Percentiles rank a stretch among this genome's conserved stretches.
phyloP scores from a whole-genome alignment of 2,329 filamentous ascomycete genomes.

The Fusarium buxicola region DNA sequence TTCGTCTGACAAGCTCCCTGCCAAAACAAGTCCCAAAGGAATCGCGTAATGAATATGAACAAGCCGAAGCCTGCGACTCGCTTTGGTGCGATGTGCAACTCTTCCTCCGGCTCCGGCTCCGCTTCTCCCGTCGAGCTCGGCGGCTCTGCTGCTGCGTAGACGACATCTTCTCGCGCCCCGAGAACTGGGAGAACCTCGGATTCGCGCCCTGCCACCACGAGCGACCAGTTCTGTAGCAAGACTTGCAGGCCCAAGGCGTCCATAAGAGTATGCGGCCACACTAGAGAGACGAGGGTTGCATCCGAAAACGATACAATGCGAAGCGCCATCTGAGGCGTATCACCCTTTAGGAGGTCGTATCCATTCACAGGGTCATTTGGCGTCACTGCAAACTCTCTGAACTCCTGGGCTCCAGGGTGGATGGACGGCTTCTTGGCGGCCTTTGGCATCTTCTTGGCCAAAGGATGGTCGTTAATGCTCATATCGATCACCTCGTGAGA shows the following conservation, averaged over 20 bases:
- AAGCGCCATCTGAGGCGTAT: conserved; percentile 59
- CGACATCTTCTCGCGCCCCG: conserved; percentile 53
- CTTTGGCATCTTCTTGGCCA: conserved; percentile 53
- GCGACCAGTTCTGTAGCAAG: conserved; percentile 59
- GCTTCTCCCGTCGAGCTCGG: background rate
- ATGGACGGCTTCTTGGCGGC: conserved; percentile 32
- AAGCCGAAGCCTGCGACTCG: conserved; percentile 45
- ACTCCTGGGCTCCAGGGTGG: conserved; percentile 25
- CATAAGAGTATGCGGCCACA: conserved; percentile 60
- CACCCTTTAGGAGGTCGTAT: conserved; percentile 55
- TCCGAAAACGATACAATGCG: conserved; percentile 62
- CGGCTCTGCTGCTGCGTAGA: background rate
- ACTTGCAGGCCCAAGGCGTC: conserved; percentile 58
- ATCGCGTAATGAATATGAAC: conserved; percentile 50
- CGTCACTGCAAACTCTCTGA: conserved; percentile 29
- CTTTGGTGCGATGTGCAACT: conserved; percentile 25
- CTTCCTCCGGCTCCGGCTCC: conserved; percentile 4
- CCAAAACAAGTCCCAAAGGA: conserved; percentile 50
- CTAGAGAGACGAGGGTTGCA: conserved; percentile 60
- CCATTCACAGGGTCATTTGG: conserved; percentile 42
- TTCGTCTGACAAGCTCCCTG: conserved; percentile 49
- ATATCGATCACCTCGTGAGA: conserved; percentile 53
- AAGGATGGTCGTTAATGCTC: conserved; percentile 55
- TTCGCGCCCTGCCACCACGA: conserved; percentile 57
- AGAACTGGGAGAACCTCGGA: conserved; percentile 53